A percentile compares a stretch with the other conserved stretches of the same genome.
These are phyloP conservation scores for Nakazawaea sp. DNA, from an alignment of 805 yeast genomes.

Conservation along the genomic window DNA sequence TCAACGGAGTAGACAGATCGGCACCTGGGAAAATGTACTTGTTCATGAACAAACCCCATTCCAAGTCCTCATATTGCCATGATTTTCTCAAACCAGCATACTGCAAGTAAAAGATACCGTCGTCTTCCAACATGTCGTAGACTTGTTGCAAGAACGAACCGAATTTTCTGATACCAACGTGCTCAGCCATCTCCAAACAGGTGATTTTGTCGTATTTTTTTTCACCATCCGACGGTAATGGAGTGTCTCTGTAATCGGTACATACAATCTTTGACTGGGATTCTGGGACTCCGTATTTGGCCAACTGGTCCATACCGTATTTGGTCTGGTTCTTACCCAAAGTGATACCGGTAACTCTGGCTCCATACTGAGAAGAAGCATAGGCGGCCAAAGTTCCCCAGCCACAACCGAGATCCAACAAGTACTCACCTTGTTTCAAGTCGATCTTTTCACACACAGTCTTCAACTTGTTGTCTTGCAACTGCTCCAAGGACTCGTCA, in stretches of 20 bases:
- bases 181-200: conserved; percentile 93
- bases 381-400: conserved; percentile 92
- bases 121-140: conserved; percentile 83
- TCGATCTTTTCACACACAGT: conserved; percentile 83
- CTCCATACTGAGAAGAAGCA: conserved; percentile 78
- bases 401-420: conserved; percentile 89
- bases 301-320: conserved; percentile 73
- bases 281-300: conserved; percentile 57
- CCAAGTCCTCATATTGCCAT: conserved; percentile 92
- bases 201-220: conserved; percentile 74
- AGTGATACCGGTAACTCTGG: conserved; percentile 83
- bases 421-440: conserved; percentile 61
- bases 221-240: conserved; percentile 50
- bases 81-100: conserved; percentile 85
- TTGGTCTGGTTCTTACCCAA: conserved; percentile 86
- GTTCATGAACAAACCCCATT: conserved; percentile 96
- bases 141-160: conserved; percentile 71
- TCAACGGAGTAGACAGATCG: conserved; percentile 91
- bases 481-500: conserved; percentile 68
- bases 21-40: conserved; percentile 97
- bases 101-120: conserved; percentile 81
- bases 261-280: conserved; percentile 76
- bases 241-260: conserved; percentile 87
- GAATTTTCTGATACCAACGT: conserved; percentile 87
- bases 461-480: conserved; percentile 88